A percentile compares a stretch with the other conserved stretches of the same genome.
These are phyloP conservation scores for Antrodiella citrinella DNA, from an alignment of 768 basidiomycete species.

Conservation along the genomic window DNA sequence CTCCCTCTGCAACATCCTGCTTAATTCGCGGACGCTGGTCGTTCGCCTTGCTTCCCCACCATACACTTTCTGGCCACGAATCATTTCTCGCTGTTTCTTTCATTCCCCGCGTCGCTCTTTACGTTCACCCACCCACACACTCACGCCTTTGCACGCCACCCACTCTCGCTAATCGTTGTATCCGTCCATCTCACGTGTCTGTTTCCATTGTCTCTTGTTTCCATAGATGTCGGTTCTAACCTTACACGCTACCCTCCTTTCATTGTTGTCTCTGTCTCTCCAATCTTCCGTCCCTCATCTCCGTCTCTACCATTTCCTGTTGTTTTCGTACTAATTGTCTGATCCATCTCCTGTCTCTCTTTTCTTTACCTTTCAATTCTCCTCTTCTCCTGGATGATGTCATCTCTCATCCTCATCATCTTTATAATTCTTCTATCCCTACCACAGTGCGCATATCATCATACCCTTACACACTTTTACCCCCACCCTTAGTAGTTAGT, in stretches of 20 bases:
- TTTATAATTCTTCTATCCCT: neutral
- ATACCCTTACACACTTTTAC: neutral
- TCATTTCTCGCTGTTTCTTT: too few species aligned
- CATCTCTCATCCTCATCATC: neutral
- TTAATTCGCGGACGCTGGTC: too few species aligned
- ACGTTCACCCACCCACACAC: too few species aligned
- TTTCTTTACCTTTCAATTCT: too few species aligned
- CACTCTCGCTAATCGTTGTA: neutral
- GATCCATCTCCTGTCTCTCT: too few species aligned
- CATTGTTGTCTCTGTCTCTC: neutral
- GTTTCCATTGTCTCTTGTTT: too few species aligned
- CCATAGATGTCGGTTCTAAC: neutral
- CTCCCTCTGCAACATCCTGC: too few species aligned
- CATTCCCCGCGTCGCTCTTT: too few species aligned
- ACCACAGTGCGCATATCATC: neutral
- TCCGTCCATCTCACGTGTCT: neutral
- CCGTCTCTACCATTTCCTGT: neutral
- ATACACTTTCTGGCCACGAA: too few species aligned
- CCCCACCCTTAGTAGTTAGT: neutral
- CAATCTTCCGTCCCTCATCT: neutral
- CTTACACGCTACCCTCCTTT: neutral
- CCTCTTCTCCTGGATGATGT: too few species aligned
- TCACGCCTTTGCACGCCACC: neutral
- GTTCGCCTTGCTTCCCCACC: too few species aligned
- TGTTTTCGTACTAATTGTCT: too few species aligned